phyloP scores from a whole-genome alignment of 371 early-diverging fungal species.

The Vittaforma corneae region DNA sequence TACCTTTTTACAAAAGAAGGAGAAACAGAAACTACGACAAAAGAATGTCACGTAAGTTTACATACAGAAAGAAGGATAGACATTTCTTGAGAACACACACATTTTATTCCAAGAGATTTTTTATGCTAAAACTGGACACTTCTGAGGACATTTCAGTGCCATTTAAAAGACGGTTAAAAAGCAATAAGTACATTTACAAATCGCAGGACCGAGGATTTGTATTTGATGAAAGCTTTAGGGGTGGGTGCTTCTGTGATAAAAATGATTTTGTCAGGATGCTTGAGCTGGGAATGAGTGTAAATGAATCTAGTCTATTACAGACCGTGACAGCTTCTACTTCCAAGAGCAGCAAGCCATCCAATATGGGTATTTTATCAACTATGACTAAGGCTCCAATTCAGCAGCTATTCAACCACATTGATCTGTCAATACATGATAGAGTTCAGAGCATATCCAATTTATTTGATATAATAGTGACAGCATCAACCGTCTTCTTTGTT shows the following conservation, averaged over 20 bases:
- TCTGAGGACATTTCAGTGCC: slow-evolving; percentile 20
- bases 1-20: slow-evolving; percentile 50
- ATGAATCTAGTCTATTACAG: too few species aligned
- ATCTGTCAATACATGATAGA: too few species aligned
- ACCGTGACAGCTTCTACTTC: too few species aligned
- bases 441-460: too few species aligned
- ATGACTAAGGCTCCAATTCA: too few species aligned
- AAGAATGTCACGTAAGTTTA: slow-evolving; percentile 6
- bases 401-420: too few species aligned
- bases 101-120: slow-evolving; percentile 55
- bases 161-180: slow-evolving; percentile 30
- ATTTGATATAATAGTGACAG: too few species aligned
- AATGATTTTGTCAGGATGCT: not conserved
- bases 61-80: slow-evolving; percentile 20
- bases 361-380: too few species aligned
- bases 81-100: slow-evolving; percentile 42
- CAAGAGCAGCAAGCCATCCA: too few species aligned
- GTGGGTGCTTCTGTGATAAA: slow-evolving; percentile 6
- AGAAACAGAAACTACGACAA: slow-evolving; percentile 36
- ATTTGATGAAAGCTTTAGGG: slow-evolving; percentile 47
- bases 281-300: not conserved
- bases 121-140: slow-evolving; percentile 36
- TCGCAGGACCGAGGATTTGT: slow-evolving; percentile 43
- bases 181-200: slow-evolving; percentile 50
- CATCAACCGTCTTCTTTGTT: too few species aligned